Base-by-base conservation (phyloP, 2,329 filamentous ascomycete species). In the Byssochlamys sp. region DNA sequence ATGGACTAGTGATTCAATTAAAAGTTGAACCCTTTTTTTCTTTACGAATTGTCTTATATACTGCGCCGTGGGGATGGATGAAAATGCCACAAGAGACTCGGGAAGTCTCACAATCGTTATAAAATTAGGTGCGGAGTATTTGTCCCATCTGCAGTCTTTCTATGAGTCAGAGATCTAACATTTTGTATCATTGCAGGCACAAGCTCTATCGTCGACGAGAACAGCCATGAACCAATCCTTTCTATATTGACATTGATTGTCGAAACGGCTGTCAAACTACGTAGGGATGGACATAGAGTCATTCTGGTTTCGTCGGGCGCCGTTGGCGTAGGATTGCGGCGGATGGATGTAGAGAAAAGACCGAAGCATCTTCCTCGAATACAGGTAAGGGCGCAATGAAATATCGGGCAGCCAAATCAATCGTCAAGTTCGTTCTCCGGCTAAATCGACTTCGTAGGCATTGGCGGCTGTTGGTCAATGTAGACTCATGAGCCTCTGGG, bases 161-260 rank as follows among this genome's bases (percentile, higher is more conserved):
- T 51, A 27, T 27, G 49, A 26, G 49, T 51, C 49, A 26, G 49
- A 49, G 27, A 57, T 59, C 59, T 66, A 59, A 68, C 58, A 52
- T 48, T 29, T 48, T 28, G 56, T 53, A 62, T 58, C 61, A 48
- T 54, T 59, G 60, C 65, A 99, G 94, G 94, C 67, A 97, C 94
- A 52, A 96, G 91, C 74, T 97, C 94, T n/a, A 97, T 99, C 65
- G 91, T 99, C 63, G 90, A 97, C 75, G 94, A 99, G 73, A 88
- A 86, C 70, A 95, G 90, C 25, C 94, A 96, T 75, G 90, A 96
- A 70, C 94, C 94, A 2, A 83, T 96, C 35, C 82, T 99, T 45
- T 94, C 91, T 3, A 95, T 91, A 65, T 79, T 99, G 57, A 91
- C 89, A 60, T 80, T 92, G 59, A 96, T 99, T 63, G 94, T 97